phyloP scores from a whole-genome alignment of 2,329 filamentous ascomycete genomes.

The Apiospora phragmitis region DNA sequence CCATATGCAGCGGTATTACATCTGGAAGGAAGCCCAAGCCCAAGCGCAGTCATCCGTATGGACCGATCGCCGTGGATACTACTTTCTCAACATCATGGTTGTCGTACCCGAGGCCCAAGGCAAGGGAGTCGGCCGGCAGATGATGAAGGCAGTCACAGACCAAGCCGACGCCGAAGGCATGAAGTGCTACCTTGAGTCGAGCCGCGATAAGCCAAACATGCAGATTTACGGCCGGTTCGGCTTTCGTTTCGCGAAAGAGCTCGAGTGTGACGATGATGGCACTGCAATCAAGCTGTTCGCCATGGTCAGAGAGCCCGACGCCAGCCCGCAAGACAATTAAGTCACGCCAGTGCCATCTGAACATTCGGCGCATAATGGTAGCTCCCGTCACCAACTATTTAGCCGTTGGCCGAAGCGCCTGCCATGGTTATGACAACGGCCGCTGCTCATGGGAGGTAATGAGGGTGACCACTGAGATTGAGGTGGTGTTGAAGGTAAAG shows the following conservation, averaged over 20 bases:
- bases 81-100: conserved; percentile 76
- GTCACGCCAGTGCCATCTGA: background rate
- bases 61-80: conserved; percentile 67
- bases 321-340: conserved; percentile 19
- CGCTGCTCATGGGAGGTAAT: background rate
- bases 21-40: conserved; percentile 69
- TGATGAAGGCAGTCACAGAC: conserved; percentile 64
- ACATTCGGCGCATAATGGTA: background rate
- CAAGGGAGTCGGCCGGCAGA: conserved; percentile 62
- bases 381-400: background rate
- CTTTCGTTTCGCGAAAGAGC: conserved; percentile 62
- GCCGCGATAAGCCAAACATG: conserved; percentile 66
- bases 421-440: background rate
- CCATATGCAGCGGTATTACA: conserved; percentile 58
- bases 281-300: conserved; percentile 53
- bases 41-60: conserved; percentile 63
- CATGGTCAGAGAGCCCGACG: conserved; percentile 45
- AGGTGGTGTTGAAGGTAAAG: background rate
- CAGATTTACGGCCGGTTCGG: conserved; percentile 71
- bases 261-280: conserved; percentile 50
- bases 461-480: background rate
- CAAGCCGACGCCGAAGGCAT: conserved; percentile 64
- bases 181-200: conserved; percentile 71
- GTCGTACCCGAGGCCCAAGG: conserved; percentile 66
- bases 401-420: background rate